Evolutionary conservation across 106 monocot species (phyloP).

Genomic region (Posidonia australis): DNA sequence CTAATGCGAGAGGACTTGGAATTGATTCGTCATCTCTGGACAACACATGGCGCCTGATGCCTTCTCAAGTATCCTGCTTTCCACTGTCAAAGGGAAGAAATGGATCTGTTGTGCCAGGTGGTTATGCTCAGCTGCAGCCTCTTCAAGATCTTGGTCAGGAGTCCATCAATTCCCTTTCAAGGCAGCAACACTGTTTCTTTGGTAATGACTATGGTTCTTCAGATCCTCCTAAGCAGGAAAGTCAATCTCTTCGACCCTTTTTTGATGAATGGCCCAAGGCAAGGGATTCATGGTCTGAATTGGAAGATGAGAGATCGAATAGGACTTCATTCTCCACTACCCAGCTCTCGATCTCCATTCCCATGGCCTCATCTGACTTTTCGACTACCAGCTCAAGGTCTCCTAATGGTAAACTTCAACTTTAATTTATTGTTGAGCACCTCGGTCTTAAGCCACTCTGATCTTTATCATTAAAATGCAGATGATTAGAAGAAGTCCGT

Average conservation of each 20-base stretch:
- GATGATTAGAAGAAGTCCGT: no score
- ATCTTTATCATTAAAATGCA: no score
- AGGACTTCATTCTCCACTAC: constrained; percentile 47
- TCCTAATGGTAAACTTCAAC: constrained; percentile 31
- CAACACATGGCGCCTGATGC: constrained; percentile 42
- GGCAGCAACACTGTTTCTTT: constrained; percentile 39
- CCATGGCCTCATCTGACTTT: constrained; percentile 75
- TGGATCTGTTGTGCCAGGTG: constrained; percentile 17
- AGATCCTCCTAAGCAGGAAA: constrained; percentile 27
- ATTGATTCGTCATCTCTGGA: constrained; percentile 39
- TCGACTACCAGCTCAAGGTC: constrained; percentile 55
- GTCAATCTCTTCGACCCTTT: constrained; percentile 52
- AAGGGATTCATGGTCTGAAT: constrained; percentile 49
- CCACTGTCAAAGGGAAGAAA: constrained; percentile 24
- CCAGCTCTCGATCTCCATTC: constrained; percentile 78
- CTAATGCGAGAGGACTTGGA: constrained; percentile 27
- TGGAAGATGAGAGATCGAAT: constrained; percentile 48
- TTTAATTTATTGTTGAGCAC: not conserved
- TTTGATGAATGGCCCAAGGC: constrained; percentile 75
- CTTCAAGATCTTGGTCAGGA: constrained; percentile 26
- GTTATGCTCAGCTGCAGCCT: constrained; percentile 29
- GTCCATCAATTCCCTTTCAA: constrained; percentile 32
- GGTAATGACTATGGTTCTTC: constrained; percentile 22
- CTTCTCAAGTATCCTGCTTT: constrained; percentile 18
- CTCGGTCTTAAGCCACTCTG: not conserved